phyloP scores from a whole-genome alignment of 345 rosid genomes.

The Heritiera fomes region DNA sequence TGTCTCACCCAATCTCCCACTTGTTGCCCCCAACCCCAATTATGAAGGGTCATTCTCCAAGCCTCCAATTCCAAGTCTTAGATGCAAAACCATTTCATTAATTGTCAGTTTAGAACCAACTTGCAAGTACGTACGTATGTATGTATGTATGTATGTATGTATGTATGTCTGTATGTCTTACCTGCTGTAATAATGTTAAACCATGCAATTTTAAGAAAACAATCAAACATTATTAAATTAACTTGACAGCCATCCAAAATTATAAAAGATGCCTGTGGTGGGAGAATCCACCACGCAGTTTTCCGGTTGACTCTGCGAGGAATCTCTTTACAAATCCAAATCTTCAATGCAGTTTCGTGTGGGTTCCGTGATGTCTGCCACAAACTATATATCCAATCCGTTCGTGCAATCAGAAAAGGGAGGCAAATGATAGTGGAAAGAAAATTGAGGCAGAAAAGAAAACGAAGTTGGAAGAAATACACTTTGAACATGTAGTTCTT shows the following conservation, averaged over 20 bases:
- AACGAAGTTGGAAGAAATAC: neutral
- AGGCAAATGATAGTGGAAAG: slow-evolving; percentile 19
- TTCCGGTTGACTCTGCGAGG: slow-evolving; percentile 5
- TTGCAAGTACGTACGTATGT: no score
- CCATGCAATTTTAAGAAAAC: neutral
- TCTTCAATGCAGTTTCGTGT: slow-evolving; percentile 1
- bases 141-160: no score
- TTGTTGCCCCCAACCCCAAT: neutral
- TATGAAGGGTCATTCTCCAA: no score
- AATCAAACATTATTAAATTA: neutral
- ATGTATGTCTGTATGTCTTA: no score
- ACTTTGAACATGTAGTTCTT: neutral
- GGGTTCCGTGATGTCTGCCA: slow-evolving; percentile 25
- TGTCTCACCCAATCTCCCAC: neutral
- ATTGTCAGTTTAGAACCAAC: neutral
- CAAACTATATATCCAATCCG: slow-evolving; percentile 13
- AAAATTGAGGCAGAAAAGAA: neutral
- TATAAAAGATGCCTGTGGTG: neutral
- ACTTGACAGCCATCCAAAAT: neutral
- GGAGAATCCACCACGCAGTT: slow-evolving; percentile 12
- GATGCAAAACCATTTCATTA: neutral
- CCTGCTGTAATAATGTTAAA: neutral
- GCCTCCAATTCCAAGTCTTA: neutral
- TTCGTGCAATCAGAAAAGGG: neutral
- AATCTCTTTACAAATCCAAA: slow-evolving; percentile 8